phyloP scores from a whole-genome alignment of 345 rosid genomes.

The Bretschneidera sinensis region DNA sequence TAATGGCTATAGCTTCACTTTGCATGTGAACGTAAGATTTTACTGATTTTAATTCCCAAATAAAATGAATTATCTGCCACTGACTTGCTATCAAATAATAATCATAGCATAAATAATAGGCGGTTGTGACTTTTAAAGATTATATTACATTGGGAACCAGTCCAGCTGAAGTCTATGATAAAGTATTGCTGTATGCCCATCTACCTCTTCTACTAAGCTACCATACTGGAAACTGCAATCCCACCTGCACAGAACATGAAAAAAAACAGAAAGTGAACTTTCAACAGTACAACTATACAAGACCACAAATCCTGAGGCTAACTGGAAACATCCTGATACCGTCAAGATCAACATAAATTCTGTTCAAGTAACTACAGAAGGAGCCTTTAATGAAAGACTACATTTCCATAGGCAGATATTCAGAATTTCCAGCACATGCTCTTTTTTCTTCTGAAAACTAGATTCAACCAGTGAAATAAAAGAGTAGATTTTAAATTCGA shows the following conservation, averaged over 20 bases:
- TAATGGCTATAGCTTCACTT: neutral
- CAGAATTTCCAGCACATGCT: neutral
- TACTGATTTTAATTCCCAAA: neutral
- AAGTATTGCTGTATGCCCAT: conserved; percentile 97
- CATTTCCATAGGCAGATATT: neutral
- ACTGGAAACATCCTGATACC: neutral
- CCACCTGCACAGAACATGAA: conserved; percentile 80
- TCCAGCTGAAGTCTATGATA: conserved; percentile 95
- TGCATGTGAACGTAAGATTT: neutral
- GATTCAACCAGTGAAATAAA: too few relatives aligned
- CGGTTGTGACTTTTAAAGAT: neutral
- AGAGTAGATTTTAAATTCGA: too few relatives aligned
- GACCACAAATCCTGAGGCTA: neutral
- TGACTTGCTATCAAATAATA: neutral
- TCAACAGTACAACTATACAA: neutral
- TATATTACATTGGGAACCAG: conserved; percentile 87
- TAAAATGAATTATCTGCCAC: neutral
- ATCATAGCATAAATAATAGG: neutral
- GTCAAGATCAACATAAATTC: neutral
- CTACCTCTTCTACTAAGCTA: conserved; percentile 98
- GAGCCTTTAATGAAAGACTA: neutral
- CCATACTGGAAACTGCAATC: conserved; percentile 95
- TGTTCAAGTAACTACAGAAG: neutral
- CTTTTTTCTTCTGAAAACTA: too few relatives aligned
- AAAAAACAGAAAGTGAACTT: conserved; percentile 1